Percentiles rank a stretch among this genome's conserved stretches.
phyloP scores from a whole-genome alignment of 73 alveolate genomes.

The Symbiodinium pilosum region DNA sequence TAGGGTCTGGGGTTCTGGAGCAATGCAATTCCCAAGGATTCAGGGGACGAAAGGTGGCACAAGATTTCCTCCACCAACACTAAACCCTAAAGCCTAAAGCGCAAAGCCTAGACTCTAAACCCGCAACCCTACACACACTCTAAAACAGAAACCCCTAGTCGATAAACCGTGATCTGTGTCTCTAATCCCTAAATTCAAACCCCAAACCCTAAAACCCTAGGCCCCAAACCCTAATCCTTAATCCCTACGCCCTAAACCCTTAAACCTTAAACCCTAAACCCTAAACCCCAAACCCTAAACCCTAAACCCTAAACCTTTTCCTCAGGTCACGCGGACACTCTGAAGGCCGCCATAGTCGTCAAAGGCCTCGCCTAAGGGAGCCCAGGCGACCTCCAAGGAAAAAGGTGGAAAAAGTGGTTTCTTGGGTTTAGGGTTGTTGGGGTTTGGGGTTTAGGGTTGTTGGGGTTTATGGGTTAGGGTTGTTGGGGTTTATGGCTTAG shows the following conservation, averaged over 20 bases:
- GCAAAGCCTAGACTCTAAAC: neutral
- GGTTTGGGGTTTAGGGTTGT: neutral
- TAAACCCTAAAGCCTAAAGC: neutral
- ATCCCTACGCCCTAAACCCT: no score
- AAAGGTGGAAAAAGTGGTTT: neutral
- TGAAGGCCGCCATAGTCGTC: slow-evolving; percentile 22
- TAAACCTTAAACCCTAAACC: no score
- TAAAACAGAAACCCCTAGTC: neutral
- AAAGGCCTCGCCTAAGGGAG: slow-evolving; percentile 15
- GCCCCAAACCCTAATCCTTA: neutral
- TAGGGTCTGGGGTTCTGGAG: no score
- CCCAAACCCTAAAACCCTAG: neutral
- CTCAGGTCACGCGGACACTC: slow-evolving; percentile 6
- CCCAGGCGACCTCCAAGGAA: slow-evolving; percentile 5
- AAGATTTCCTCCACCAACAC: no score
- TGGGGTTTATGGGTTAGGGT: neutral
- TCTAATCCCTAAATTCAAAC: neutral
- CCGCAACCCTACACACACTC: neutral
- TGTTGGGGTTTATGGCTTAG: neutral
- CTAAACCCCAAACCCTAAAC: no score
- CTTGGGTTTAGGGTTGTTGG: neutral
- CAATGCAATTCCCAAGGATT: no score
- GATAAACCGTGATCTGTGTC: no score
- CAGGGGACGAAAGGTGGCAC: no score
- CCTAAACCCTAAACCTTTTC: neutral